These are phyloP conservation scores for Dentipellis fragilis DNA, from an alignment of 768 basidiomycete species.

Conservation along the genomic window DNA sequence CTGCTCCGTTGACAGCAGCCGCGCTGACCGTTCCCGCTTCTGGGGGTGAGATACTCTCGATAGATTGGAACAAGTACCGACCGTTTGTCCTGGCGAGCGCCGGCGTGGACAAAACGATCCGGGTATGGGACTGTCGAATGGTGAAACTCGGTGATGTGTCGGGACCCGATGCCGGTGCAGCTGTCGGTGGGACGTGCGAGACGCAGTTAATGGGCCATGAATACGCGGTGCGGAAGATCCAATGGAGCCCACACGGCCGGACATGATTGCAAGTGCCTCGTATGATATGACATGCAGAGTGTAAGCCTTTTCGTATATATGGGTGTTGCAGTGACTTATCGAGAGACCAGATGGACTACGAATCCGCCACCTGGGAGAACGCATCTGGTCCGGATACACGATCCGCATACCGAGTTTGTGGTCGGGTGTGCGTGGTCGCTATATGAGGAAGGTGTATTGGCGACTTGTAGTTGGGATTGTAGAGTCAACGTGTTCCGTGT, in stretches of 20 bases:
- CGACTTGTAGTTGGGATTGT: constrained; percentile 90
- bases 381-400: constrained; percentile 62
- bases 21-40: constrained; percentile 73
- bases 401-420: constrained; percentile 91
- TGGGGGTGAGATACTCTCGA: constrained; percentile 63
- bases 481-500: constrained; percentile 68
- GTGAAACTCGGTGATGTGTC: constrained; percentile 40
- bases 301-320: constrained; percentile 34
- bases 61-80: constrained; percentile 93
- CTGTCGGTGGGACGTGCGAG: constrained; percentile 68
- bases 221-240: constrained; percentile 81
- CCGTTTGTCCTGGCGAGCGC: constrained; percentile 69
- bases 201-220: constrained; percentile 72
- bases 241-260: constrained; percentile 79
- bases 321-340: neutral
- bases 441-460: constrained; percentile 78
- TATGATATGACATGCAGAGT: constrained; percentile 96
- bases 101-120: constrained; percentile 67
- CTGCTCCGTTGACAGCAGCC: constrained; percentile 57
- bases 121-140: constrained; percentile 87
- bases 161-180: constrained; percentile 24
- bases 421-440: constrained; percentile 89
- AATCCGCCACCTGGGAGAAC: constrained; percentile 37
- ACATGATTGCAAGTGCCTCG: constrained; percentile 61
- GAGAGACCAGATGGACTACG: constrained; percentile 54